Conservation (phyloP, 2,329 filamentous ascomycete species). For the Trichoderma koningii region DNA sequence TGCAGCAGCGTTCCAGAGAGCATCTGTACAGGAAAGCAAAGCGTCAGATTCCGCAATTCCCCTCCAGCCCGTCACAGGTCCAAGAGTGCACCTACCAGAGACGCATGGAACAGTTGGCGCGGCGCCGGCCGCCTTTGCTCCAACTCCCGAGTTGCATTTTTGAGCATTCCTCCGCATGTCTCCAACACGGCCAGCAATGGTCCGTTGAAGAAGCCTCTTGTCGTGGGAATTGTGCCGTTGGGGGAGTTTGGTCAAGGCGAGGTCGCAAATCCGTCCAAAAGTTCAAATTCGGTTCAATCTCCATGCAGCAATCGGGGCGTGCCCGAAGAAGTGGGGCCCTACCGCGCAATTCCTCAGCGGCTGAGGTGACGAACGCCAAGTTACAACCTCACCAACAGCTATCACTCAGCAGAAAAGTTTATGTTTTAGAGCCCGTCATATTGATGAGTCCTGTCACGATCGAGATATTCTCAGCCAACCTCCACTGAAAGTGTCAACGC, state of each 20-base stretch:
- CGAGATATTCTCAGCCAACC: background rate
- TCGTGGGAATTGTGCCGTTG: slow-evolving; percentile 11
- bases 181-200: slow-evolving; percentile 29
- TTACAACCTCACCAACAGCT: no score
- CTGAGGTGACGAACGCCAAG: no score
- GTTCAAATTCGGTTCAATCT: slow-evolving; percentile 24
- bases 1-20: slow-evolving; percentile 3
- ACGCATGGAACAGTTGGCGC: slow-evolving; percentile 31
- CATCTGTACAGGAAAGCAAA: slow-evolving; percentile 22
- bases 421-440: no score
- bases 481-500: slow-evolving; percentile 5
- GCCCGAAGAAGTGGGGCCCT: slow-evolving; percentile 21
- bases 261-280: slow-evolving; percentile 17
- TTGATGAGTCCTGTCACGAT: no score
- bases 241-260: background rate
- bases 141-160: slow-evolving; percentile 40
- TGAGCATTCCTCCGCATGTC: slow-evolving; percentile 44
- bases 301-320: slow-evolving; percentile 35
- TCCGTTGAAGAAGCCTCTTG: slow-evolving; percentile 20
- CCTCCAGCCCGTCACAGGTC: background rate
- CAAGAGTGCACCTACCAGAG: slow-evolving; percentile 31
- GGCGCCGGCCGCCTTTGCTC: slow-evolving; percentile 35
- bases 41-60: background rate
- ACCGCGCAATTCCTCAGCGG: no score
- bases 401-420: no score